phyloP scores from a whole-genome alignment of 2,329 filamentous ascomycete genomes.

The Achaetomium macrosporum region DNA sequence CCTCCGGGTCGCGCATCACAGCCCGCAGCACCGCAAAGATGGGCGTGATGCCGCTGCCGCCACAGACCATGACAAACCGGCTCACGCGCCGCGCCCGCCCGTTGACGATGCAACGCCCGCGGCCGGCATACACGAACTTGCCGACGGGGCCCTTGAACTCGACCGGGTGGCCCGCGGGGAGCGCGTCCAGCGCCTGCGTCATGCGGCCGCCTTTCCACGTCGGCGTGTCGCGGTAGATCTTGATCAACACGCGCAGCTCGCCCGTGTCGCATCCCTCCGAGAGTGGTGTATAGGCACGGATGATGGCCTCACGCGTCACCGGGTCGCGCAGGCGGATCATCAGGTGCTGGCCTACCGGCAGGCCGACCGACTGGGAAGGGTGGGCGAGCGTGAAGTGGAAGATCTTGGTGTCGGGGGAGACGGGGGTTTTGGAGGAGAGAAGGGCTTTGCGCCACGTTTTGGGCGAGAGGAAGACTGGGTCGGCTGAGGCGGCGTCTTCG shows the following conservation, averaged over 20 bases:
- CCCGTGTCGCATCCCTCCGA: constrained; percentile 58
- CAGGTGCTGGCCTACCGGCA: constrained; percentile 81
- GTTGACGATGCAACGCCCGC: constrained; percentile 59
- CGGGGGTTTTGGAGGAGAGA: constrained; percentile 59
- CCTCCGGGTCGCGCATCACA: constrained; percentile 66
- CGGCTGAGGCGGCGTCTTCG: constrained; percentile 36
- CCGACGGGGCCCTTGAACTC: constrained; percentile 88
- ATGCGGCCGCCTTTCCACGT: constrained; percentile 57
- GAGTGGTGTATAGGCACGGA: constrained; percentile 82
- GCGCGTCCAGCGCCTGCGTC: constrained; percentile 69
- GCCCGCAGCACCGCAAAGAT: constrained; percentile 78
- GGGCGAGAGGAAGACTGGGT: constrained; percentile 63
- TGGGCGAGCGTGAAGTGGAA: constrained; percentile 78
- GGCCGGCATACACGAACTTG: constrained; percentile 72
- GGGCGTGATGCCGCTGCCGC: constrained; percentile 85
- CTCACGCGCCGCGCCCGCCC: constrained; percentile 51
- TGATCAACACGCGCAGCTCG: constrained; percentile 68
- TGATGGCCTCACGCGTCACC: constrained; percentile 63
- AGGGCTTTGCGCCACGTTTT: constrained; percentile 68
- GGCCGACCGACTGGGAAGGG: constrained; percentile 60
- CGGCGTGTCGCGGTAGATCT: constrained; percentile 54
- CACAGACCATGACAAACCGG: constrained; percentile 80
- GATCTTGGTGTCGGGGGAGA: constrained; percentile 74
- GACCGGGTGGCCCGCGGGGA: constrained; percentile 66
- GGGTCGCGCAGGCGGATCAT: constrained; percentile 77